Conservation (phyloP, 306 rosid species). For the Hylodesmum podocarpum region DNA sequence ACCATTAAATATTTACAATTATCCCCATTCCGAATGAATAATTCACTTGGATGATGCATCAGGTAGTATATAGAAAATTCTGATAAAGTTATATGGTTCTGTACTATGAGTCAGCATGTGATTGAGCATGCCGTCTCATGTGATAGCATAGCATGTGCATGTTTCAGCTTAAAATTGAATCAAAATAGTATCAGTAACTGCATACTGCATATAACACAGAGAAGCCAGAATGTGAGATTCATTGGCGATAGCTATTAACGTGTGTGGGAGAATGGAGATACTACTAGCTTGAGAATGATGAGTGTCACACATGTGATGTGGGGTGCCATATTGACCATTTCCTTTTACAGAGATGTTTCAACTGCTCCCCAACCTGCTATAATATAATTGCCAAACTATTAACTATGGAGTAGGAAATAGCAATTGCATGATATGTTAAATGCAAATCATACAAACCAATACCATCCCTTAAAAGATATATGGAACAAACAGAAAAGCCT, state of each 20-base stretch:
- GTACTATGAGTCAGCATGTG: not conserved
- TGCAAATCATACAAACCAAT: not conserved
- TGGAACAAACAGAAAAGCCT: slow-evolving; percentile 29
- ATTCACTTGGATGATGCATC: not conserved
- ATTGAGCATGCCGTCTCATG: not conserved
- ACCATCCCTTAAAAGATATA: slow-evolving; percentile 9
- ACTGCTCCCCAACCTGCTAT: slow-evolving; percentile 34
- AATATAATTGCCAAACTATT: not conserved
- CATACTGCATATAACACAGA: not conserved
- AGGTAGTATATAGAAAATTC: not conserved
- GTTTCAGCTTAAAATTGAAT: not conserved
- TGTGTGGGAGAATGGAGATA: not conserved
- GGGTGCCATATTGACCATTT: slow-evolving; percentile 36
- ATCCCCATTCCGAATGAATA: not conserved
- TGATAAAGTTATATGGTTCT: not conserved
- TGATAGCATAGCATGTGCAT: not conserved
- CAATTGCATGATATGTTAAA: not conserved
- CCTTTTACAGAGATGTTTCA: slow-evolving; percentile 20
- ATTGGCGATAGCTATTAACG: not conserved
- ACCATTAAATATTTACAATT: not conserved
- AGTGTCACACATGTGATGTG: slow-evolving; percentile 28
- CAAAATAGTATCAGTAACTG: not conserved
- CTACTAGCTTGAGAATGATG: not conserved
- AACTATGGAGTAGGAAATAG: not conserved
- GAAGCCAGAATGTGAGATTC: not conserved